Evolutionary conservation across 371 early-diverging fungal genomes (phyloP).

Genomic region (Mucor irregularis): DNA sequence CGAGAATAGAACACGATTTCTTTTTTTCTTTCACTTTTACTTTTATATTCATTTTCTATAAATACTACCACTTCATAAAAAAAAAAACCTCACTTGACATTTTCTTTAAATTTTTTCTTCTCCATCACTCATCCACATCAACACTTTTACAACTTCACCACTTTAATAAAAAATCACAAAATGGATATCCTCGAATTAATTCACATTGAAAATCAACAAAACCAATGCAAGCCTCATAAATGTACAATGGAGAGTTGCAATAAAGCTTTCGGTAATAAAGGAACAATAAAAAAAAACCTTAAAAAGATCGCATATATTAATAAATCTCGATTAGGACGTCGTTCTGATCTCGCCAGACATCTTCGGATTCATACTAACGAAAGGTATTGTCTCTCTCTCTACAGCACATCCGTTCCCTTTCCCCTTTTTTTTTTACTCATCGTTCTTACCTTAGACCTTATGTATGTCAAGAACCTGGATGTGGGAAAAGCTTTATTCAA

Average conservation of each 20-base stretch:
- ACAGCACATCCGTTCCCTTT: background rate
- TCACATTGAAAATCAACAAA: constrained; percentile 40
- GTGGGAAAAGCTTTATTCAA: constrained; percentile 73
- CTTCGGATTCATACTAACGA: constrained; percentile 72
- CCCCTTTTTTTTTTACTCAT: background rate
- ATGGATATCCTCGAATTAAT: constrained; percentile 63
- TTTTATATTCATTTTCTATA: background rate
- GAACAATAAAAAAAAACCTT: too few species aligned
- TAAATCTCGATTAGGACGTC: constrained; percentile 17
- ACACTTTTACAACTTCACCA: background rate
- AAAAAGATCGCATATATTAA: background rate
- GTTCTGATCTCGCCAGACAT: constrained; percentile 72
- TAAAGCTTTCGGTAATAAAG: constrained; percentile 60
- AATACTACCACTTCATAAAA: background rate
- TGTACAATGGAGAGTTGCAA: constrained; percentile 57
- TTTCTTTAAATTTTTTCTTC: background rate
- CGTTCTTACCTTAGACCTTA: constrained; percentile 46
- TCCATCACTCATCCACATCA: background rate
- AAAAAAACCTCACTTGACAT: too few species aligned
- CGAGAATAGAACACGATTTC: too few species aligned
- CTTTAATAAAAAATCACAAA: background rate
- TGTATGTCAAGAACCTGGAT: constrained; percentile 55
- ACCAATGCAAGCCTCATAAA: constrained; percentile 39
- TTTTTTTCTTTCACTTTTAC: too few species aligned
- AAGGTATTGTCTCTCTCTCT: too few species aligned